Percentiles rank a stretch among this genome's conserved stretches.
These are phyloP conservation scores for Diaporthe australafricana DNA, from an alignment of 2,329 filamentous ascomycete species.

Conservation along the genomic window DNA sequence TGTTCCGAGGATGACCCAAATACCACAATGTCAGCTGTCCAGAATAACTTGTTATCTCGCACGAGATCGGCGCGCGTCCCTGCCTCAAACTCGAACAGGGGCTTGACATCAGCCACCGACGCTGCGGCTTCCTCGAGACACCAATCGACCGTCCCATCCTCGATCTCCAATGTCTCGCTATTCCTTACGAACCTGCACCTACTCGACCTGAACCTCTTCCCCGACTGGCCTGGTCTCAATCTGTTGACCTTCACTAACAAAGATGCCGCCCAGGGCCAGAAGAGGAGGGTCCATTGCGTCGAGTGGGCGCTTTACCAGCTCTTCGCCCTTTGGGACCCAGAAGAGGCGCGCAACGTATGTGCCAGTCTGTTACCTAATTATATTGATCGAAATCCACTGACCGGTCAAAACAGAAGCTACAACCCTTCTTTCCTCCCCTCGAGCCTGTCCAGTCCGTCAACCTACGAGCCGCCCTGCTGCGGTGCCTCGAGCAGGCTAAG, in stretches of 20 bases:
- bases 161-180: conserved; percentile 67
- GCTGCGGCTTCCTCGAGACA: background rate
- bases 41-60: conserved; percentile 28
- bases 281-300: conserved; percentile 82
- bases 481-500: conserved; percentile 85
- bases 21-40: conserved; percentile 24
- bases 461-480: conserved; percentile 84
- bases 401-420: conserved; percentile 75
- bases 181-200: conserved; percentile 89
- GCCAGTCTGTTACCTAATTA: background rate
- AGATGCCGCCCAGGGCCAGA: conserved; percentile 78
- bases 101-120: conserved; percentile 1
- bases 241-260: conserved; percentile 75
- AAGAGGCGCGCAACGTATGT: conserved; percentile 78
- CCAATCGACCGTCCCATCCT: background rate
- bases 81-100: conserved; percentile 21
- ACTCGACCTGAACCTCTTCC: conserved; percentile 79
- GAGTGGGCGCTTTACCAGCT: conserved; percentile 95
- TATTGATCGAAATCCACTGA: conserved; percentile 10
- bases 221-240: conserved; percentile 85
- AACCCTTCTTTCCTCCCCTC: conserved; percentile 89
- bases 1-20: background rate
- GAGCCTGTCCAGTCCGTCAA: conserved; percentile 93
- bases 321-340: conserved; percentile 84
- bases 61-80: conserved; percentile 32